These are phyloP conservation scores for Hypericum androsaemum DNA, from an alignment of 345 rosid genomes.

Conservation along the genomic window DNA sequence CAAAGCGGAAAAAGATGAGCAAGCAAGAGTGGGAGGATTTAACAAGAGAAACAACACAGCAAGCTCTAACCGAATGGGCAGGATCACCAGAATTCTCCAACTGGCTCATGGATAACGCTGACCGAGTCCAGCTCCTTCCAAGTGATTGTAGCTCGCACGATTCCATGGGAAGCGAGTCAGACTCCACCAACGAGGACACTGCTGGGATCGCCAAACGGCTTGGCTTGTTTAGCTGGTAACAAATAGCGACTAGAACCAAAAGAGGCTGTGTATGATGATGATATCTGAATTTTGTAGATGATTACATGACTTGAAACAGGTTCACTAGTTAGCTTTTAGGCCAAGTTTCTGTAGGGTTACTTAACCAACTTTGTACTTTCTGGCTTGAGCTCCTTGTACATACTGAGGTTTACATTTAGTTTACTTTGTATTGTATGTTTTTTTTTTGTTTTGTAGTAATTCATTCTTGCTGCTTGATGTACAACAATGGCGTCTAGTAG, in stretches of 20 bases:
- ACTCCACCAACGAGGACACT: constrained; percentile 40
- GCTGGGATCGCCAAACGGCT: constrained; percentile 21
- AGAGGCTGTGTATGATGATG: too few species aligned
- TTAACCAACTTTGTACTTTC: too few species aligned
- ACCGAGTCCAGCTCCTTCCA: constrained; percentile 50
- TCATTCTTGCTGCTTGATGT: too few species aligned
- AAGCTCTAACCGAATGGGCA: constrained; percentile 24
- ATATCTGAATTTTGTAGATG: too few species aligned
- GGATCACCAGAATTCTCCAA: constrained; percentile 65
- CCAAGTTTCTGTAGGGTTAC: too few species aligned
- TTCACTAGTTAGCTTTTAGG: too few species aligned
- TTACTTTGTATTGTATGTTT: too few species aligned
- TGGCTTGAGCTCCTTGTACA: too few species aligned
- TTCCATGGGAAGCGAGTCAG: constrained; percentile 45
- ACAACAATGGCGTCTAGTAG: too few species aligned
- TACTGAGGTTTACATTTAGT: too few species aligned
- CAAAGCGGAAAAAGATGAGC: constrained; percentile 41
- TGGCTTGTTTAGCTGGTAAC: constrained; percentile 11
- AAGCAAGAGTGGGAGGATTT: constrained; percentile 75
- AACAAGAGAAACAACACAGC: constrained; percentile 46
- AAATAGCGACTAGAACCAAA: not conserved
- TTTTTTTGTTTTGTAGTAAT: too few species aligned
- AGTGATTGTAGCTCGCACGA: constrained; percentile 42
- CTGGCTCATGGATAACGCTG: constrained; percentile 70
- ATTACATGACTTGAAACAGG: too few species aligned